Evolutionary conservation across 495 filamentous ascomycete species (phyloP).

Genomic region (Trichoderma reesei): DNA sequence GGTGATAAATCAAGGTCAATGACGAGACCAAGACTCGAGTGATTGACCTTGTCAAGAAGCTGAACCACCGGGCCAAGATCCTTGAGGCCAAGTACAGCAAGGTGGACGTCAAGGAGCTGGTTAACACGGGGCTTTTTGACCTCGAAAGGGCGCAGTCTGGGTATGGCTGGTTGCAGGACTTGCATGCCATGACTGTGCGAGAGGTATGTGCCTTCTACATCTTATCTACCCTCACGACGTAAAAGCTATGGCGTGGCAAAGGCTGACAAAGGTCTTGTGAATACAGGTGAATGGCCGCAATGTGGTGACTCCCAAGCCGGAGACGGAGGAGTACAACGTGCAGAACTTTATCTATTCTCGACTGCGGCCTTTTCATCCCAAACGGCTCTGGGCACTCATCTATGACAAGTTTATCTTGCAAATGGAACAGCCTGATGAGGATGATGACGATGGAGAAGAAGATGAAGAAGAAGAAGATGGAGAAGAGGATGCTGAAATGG

Average conservation of each 20-base stretch:
- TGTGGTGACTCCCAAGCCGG: slow-evolving; percentile 40
- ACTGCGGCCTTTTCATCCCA: slow-evolving; percentile 44
- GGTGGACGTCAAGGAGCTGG: slow-evolving; percentile 40
- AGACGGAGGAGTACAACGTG: slow-evolving; percentile 49
- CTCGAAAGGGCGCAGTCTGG: slow-evolving; percentile 42
- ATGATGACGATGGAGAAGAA: slow-evolving; percentile 31
- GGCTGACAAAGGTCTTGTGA: neutral
- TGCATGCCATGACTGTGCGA: slow-evolving; percentile 41
- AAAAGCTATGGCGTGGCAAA: neutral
- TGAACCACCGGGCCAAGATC: slow-evolving; percentile 44
- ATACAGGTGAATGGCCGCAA: slow-evolving; percentile 25
- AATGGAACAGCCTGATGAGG: slow-evolving; percentile 30
- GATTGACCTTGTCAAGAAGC: slow-evolving; percentile 31
- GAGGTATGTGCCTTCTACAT: slow-evolving; percentile 19
- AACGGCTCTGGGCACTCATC: slow-evolving; percentile 37
- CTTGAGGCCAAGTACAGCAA: slow-evolving; percentile 35
- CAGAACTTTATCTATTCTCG: slow-evolving; percentile 48
- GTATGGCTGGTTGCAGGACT: slow-evolving; percentile 38
- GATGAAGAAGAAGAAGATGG: slow-evolving; percentile 18
- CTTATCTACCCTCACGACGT: neutral
- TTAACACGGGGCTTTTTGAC: slow-evolving; percentile 40
- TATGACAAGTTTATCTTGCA: slow-evolving; percentile 48
- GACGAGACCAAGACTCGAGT: slow-evolving; percentile 32
- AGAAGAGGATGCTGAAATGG: neutral
- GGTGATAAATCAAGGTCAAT: neutral